These are phyloP conservation scores for Asterophora parasitica DNA, from an alignment of 768 basidiomycete species.

Conservation along the genomic window DNA sequence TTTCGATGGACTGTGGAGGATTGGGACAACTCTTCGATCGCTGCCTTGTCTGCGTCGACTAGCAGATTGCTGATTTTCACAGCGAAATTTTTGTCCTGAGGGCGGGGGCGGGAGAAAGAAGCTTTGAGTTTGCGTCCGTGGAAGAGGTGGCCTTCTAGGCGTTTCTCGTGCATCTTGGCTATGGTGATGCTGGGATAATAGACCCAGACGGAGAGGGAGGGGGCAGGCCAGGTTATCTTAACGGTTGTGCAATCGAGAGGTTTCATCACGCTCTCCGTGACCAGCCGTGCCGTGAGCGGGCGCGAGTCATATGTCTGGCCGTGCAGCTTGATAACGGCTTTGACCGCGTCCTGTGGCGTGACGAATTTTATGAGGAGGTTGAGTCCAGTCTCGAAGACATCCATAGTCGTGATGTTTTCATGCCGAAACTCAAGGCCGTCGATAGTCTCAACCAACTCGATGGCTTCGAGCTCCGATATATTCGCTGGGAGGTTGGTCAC, in stretches of 20 bases:
- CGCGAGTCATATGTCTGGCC: constrained; percentile 21
- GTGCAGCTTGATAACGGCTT: constrained; percentile 30
- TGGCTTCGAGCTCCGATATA: constrained; percentile 24
- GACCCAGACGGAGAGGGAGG: constrained; percentile 39
- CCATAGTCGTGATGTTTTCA: constrained; percentile 18
- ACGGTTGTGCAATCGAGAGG: constrained; percentile 24
- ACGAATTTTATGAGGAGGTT: constrained; percentile 25
- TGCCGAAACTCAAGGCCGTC: constrained; percentile 25
- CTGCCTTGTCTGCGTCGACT: constrained; percentile 22
- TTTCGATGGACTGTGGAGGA: constrained; percentile 26
- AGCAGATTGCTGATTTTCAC: constrained; percentile 45
- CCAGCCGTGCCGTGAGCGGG: constrained; percentile 25
- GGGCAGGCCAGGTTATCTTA: constrained; percentile 42
- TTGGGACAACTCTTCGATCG: constrained; percentile 29
- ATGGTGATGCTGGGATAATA: constrained; percentile 36
- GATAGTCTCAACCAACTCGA: constrained; percentile 25
- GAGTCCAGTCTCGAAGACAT: constrained; percentile 17
- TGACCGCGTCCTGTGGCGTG: constrained; percentile 24
- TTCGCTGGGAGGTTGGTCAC: constrained; percentile 37
- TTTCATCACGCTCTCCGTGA: constrained; percentile 9
- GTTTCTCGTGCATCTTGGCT: constrained; percentile 39
- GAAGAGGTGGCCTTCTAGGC: constrained; percentile 34
- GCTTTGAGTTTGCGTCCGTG: constrained; percentile 37
- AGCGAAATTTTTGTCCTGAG: constrained; percentile 33
- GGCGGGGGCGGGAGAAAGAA: constrained; percentile 29